Conservation (phyloP, 768 basidiomycete species). For the Tricholoma furcatifolium region DNA sequence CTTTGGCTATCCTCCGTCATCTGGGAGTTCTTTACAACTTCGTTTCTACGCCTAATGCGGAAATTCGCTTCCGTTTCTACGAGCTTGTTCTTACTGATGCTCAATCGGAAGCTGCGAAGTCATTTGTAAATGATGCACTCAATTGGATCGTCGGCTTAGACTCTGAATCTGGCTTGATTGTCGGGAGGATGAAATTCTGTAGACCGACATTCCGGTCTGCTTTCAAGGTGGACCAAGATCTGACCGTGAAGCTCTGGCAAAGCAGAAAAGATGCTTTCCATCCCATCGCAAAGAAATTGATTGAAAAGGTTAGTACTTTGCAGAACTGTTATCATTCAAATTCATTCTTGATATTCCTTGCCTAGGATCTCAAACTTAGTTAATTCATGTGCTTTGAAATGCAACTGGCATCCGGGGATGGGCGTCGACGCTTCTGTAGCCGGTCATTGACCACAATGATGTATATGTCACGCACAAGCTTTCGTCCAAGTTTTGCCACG, state of each 20-base stretch:
- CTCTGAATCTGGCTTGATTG: constrained; percentile 51
- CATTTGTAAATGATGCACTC: constrained; percentile 52
- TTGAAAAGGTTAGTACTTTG: constrained; percentile 57
- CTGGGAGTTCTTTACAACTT: constrained; percentile 57
- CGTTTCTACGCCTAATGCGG: constrained; percentile 60
- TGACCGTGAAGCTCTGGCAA: constrained; percentile 52
- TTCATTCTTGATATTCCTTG: no score
- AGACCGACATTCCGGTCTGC: constrained; percentile 61
- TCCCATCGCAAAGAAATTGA: constrained; percentile 71
- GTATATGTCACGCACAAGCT: no score
- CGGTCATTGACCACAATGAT: no score
- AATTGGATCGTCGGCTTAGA: constrained; percentile 70
- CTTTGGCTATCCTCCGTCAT: constrained; percentile 51
- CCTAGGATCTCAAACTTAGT: no score
- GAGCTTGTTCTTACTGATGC: constrained; percentile 59
- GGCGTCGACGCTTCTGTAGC: no score
- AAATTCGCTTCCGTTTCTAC: constrained; percentile 79
- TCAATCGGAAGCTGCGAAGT: constrained; percentile 40
- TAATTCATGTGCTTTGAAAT: no score
- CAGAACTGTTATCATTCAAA: no score
- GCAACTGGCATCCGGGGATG: no score
- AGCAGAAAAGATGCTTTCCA: constrained; percentile 57
- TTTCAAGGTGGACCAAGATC: constrained; percentile 44
- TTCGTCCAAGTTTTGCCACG: no score
- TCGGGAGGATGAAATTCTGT: constrained; percentile 86